Evolutionary conservation across 768 basidiomycete species (phyloP).

Genomic region (Lentinula detonsa): DNA sequence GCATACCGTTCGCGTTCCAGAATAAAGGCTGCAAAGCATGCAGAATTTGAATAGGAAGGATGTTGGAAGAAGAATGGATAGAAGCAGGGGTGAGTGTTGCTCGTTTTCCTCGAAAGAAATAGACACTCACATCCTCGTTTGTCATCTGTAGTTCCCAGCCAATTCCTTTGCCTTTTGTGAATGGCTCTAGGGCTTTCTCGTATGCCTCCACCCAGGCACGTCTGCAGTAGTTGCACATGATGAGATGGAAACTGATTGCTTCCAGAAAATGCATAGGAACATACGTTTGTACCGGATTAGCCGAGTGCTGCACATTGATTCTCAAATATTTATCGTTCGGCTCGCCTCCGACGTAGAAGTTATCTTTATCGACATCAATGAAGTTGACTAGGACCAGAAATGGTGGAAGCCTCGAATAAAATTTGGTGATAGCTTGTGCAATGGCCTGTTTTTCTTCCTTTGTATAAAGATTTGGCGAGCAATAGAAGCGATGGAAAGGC

Average conservation of each 20-base stretch:
- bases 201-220: constrained; percentile 6
- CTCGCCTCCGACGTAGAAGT: constrained; percentile 17
- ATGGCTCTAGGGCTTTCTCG: constrained; percentile 8
- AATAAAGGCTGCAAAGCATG: background rate
- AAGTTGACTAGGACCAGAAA: constrained; percentile 20
- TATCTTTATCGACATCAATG: constrained; percentile 14
- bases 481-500: constrained; percentile 21
- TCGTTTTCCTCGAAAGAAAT: background rate
- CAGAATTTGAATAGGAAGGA: background rate
- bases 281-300: constrained; percentile 13
- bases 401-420: constrained; percentile 13
- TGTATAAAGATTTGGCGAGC: constrained; percentile 15
- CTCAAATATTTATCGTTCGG: constrained; percentile 11
- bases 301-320: constrained; percentile 15
- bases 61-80: background rate
- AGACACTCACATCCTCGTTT: constrained; percentile 8
- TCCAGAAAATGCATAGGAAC: background rate
- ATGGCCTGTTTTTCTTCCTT: constrained; percentile 15
- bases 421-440: constrained; percentile 13
- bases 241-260: background rate
- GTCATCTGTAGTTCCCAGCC: constrained; percentile 8
- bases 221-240: background rate
- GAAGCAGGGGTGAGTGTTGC: background rate
- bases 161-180: constrained; percentile 9
- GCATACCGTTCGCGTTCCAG: constrained; percentile 4